These are phyloP conservation scores for Termitomyces sp. DNA, from an alignment of 768 basidiomycete genomes.

Conservation along the genomic window DNA sequence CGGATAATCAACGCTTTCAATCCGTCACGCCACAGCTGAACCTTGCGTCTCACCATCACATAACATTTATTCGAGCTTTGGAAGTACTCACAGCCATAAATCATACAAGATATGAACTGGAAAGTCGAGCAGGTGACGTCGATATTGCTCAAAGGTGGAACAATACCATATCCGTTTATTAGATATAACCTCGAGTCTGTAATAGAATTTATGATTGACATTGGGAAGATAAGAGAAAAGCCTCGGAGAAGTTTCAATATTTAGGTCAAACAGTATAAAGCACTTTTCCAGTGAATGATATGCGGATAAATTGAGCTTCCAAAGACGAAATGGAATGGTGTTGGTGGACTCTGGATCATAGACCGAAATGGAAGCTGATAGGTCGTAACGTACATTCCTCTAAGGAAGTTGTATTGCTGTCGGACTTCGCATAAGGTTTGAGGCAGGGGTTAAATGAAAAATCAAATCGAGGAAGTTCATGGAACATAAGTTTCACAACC, in stretches of 20 bases:
- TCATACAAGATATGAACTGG: neutral
- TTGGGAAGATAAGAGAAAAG: neutral
- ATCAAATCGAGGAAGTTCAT: neutral
- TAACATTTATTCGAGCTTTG: neutral
- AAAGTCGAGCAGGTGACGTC: neutral
- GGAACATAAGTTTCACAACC: neutral
- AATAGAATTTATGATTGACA: too few relatives aligned
- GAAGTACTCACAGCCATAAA: neutral
- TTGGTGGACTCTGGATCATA: neutral
- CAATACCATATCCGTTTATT: neutral
- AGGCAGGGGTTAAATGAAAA: neutral
- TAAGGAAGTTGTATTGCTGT: neutral
- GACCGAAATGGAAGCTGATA: neutral
- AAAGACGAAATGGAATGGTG: neutral
- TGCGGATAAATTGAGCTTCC: neutral
- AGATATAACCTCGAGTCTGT: neutral
- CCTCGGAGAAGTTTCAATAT: neutral
- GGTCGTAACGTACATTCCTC: neutral
- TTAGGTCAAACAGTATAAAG: neutral
- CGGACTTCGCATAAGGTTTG: neutral
- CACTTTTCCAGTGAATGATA: neutral
- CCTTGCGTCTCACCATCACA: neutral
- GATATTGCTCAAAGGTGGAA: neutral
- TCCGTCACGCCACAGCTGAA: neutral
- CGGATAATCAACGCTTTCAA: too few relatives aligned